Evolutionary conservation across 2,329 filamentous ascomycete species (phyloP), one percentile per base, ranked within the genome.

Genomic region (Nannizzia gypsea): DNA sequence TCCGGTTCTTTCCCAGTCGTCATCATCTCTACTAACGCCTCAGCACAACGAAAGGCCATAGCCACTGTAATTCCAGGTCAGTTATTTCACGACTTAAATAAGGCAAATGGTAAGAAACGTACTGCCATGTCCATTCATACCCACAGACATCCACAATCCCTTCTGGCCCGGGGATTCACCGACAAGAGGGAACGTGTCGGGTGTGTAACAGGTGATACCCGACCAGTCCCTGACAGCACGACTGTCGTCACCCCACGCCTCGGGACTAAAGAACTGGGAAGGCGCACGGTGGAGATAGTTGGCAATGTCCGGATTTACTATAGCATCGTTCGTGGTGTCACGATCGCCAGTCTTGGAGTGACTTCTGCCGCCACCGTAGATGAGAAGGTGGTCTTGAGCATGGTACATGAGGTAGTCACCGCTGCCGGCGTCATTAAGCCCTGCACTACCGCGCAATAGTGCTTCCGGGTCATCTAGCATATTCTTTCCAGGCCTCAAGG

Each of bases 181-280:
- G 44, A 50, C 44, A 50, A 50, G 44, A 50, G 44, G 44, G 44
- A 50, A 50, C 20, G 44, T 50, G 44, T 50, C 44, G 44, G 44
- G 44, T 3, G 44, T 50, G 44, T 50, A 50, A 22, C 44, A 50
- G 44, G 44, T 50, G 44, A 50, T 50, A 15, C 44, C 44, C 3
- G 17, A 24, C 44, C 44, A 50, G 44, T 50, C 44, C 20, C 44
- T 26, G 44, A 50, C 44, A 15, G 26, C 44, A 50, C 24, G 20
- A 28, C 44, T 15, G 20, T 50, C 44, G 44, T 24, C 24, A 13
- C 20, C 44, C 44, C 44, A 50, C 4, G 44, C 20, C 20, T 50
- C 44, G 20, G 44, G 44, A 15, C 44, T 28, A 50, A 50, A 50
- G 44, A 50, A 15, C 44, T 50, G 44, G 44, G 24, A 15, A 50